A percentile compares a stretch with the other conserved stretches of the same genome.
Conservation (phyloP, 352 stramenopile genomes). For the Phytopythium sindhum region DNA sequence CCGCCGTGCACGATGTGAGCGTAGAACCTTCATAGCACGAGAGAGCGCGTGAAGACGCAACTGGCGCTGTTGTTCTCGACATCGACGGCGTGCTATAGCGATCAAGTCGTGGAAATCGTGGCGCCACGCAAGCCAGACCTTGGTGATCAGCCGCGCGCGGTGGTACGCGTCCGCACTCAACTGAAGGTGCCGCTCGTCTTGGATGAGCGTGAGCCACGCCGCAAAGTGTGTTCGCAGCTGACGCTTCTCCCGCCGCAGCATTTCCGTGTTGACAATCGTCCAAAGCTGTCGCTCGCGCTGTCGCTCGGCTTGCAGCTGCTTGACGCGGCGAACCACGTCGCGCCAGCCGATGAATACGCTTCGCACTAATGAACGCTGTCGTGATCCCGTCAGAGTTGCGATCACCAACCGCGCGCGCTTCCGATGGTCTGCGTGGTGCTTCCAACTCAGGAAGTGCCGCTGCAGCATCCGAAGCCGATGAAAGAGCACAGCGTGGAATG, state of each 20-base stretch:
- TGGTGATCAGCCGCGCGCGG: conserved; percentile 48
- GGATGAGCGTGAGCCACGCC: conserved; percentile 35
- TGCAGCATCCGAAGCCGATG: conserved; percentile 43
- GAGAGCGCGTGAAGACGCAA: conserved; percentile 16
- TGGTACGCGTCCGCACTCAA: conserved; percentile 45
- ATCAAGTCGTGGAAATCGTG: conserved; percentile 35
- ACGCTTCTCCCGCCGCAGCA: conserved; percentile 38
- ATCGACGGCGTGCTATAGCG: conserved; percentile 2
- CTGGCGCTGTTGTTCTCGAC: neutral
- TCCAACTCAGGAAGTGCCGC: conserved; percentile 29
- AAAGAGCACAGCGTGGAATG: conserved; percentile 63
- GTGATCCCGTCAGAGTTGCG: conserved; percentile 10
- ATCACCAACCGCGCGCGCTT: conserved; percentile 18
- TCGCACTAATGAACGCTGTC: neutral
- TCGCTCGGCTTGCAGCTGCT: conserved; percentile 41
- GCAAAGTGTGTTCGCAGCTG: conserved; percentile 39
- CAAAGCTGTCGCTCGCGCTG: conserved; percentile 51
- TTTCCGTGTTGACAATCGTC: conserved; percentile 54
- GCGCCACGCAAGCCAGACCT: conserved; percentile 56
- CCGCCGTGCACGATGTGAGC: conserved; percentile 4
- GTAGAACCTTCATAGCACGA: conserved; percentile 13
- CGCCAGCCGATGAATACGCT: conserved; percentile 35
- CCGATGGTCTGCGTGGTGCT: conserved; percentile 14
- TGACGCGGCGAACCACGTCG: conserved; percentile 34
- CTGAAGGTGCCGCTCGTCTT: conserved; percentile 37